A percentile compares a stretch with the other conserved stretches of the same genome.
These are phyloP conservation scores for Gossypium trilobum DNA, from an alignment of 441 rosid species.

Conservation along the genomic window DNA sequence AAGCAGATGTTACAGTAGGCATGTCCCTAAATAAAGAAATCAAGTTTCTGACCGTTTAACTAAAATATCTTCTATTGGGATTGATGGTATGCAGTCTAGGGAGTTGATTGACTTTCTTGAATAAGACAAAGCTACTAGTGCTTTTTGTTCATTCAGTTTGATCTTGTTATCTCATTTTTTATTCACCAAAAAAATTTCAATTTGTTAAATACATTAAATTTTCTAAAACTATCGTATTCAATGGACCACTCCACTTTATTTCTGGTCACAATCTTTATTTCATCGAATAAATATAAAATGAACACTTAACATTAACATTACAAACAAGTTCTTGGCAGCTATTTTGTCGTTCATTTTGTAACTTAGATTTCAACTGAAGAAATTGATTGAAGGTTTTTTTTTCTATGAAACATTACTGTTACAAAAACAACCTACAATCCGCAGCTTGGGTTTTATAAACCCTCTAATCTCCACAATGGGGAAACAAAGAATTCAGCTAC, in stretches of 20 bases:
- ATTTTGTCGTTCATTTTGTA: background rate
- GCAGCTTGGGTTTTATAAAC: background rate
- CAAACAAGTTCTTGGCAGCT: background rate
- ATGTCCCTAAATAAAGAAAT: too few species aligned
- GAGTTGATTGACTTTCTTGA: too few species aligned
- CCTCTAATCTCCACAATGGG: background rate
- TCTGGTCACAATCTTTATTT: background rate
- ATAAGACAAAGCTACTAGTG: too few species aligned
- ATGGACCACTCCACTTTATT: background rate
- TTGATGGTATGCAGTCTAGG: too few species aligned
- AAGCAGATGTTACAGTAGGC: too few species aligned
- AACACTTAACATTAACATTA: background rate
- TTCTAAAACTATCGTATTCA: background rate
- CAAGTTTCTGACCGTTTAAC: too few species aligned
- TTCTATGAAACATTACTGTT: background rate
- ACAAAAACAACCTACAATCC: slow-evolving; percentile 1
- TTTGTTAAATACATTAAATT: too few species aligned
- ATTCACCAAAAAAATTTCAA: background rate
- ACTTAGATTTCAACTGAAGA: background rate
- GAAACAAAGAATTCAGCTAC: slow-evolving; percentile 10
- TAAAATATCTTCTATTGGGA: too few species aligned
- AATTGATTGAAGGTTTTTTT: background rate
- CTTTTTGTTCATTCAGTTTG: background rate
- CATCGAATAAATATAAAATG: background rate
- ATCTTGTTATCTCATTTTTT: background rate